Evolutionary conservation across 2,329 filamentous ascomycete species (phyloP), one percentile per base, ranked within the genome.

Genomic region (Ophiostoma sp.): DNA sequence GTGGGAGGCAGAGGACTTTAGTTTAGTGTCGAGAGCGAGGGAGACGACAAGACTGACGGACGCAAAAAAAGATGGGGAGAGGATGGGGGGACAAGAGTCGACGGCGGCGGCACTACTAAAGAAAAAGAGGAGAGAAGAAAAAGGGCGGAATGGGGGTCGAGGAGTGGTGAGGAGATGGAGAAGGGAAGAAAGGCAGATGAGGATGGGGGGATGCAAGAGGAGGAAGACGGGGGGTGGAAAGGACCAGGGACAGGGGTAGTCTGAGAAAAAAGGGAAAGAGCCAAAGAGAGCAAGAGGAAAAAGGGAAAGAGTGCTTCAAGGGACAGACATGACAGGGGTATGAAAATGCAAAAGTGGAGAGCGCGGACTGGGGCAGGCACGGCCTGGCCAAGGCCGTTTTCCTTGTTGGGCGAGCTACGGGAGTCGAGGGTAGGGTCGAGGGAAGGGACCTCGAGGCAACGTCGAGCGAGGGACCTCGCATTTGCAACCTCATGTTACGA

Each of bases 161-260:
- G 25, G 12, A 19, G 55, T 33, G 57, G 33, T 63, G 33, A 39
- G n/a, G 50, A 55, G 50, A 63, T 8, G 33, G 31, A 36, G 33
- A 39, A 39, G 19, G 19, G 59, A 59, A 33, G 55, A 59, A 36
- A 64, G 61, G 61, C 31, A 64, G 31, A 64, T 22, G 61, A 64
- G 61, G 61, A 64, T 64, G 61, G 61, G 33, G 33, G 19, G 33
- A 48, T 48, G 42, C 15, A 17, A 48, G 42, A 48, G 15, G 31
- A 63, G n/a, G 4, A 64, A n/a, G 33, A 25, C 31, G 0, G 61
- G 61, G 61, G 61, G 61, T 5, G n/a, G 61, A 15, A 64, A 36
- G 4, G 61, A 64, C 61, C 33, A 39, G 61, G 42, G 61, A 39
- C 61, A 64, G 61, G 59, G 61, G 61, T 64, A 33, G 61, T 42